These are phyloP conservation scores for Fusarium redolens DNA, from an alignment of 2,329 filamentous ascomycete genomes.

Conservation along the genomic window DNA sequence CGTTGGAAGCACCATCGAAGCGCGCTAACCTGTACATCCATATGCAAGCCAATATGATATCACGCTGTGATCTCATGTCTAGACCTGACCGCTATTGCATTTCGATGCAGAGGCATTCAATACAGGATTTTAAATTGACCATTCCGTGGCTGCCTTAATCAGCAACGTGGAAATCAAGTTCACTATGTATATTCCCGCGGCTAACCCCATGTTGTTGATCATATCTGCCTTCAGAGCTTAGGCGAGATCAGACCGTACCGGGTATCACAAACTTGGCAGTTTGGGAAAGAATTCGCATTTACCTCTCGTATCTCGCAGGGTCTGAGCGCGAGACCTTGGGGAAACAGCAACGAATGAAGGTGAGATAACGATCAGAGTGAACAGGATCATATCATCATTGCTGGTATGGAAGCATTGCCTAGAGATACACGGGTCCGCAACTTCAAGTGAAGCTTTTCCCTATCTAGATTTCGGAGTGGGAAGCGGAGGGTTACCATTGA, in stretches of 20 bases:
- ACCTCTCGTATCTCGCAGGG: not conserved
- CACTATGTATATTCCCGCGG: not conserved
- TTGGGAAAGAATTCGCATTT: not conserved
- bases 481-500: not conserved
- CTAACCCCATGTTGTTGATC: constrained; percentile 19
- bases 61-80: constrained; percentile 7
- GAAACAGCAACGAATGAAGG: not conserved
- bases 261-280: constrained; percentile 5
- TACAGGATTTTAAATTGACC: not conserved
- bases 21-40: constrained; percentile 15
- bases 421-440: constrained; percentile 17
- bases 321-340: not conserved
- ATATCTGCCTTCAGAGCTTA: not conserved
- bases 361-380: not conserved
- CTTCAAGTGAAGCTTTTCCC: constrained; percentile 2
- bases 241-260: constrained; percentile 4
- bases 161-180: constrained; percentile 2
- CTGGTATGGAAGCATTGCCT: not conserved
- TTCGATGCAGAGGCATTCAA: not conserved
- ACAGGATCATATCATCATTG: not conserved
- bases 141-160: constrained; percentile 1
- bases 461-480: not conserved
- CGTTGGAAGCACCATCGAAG: constrained; percentile 30
- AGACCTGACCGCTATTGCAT: constrained; percentile 11
- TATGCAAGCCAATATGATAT: constrained; percentile 19